phyloP scores from a whole-genome alignment of 176 grass and related monocot genomes.

The Musa beccarii region DNA sequence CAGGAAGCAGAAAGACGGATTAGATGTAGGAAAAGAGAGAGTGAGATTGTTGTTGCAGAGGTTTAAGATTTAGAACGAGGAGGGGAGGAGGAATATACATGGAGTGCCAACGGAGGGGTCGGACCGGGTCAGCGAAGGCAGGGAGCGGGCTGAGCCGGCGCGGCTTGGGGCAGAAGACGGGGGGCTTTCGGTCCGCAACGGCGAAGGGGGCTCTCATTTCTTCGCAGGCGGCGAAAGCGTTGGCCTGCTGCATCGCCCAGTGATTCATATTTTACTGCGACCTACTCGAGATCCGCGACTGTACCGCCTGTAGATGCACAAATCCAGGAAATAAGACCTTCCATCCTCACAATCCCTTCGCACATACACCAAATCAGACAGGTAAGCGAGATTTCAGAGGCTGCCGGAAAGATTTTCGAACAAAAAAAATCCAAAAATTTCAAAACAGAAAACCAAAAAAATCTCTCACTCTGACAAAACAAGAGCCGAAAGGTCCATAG shows the following conservation, averaged over 20 bases:
- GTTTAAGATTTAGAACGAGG: background rate
- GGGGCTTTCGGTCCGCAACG: background rate
- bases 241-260: slow-evolving; percentile 7
- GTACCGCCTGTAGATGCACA: background rate
- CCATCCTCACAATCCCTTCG: background rate
- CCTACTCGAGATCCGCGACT: slow-evolving; percentile 1
- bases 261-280: slow-evolving; percentile 12
- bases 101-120: slow-evolving; percentile 11
- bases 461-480: background rate
- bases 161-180: slow-evolving; percentile 23
- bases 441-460: background rate
- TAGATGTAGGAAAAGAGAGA: background rate
- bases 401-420: background rate
- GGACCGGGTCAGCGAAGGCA: background rate
- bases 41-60: background rate
- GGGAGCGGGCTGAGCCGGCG: slow-evolving; percentile 6
- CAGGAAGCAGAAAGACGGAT: no score
- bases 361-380: background rate
- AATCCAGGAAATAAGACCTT: background rate
- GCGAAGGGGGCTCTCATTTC: slow-evolving; percentile 9
- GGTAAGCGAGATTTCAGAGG: background rate
- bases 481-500: background rate
- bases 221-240: slow-evolving; percentile 17
- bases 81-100: background rate
- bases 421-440: background rate